These are phyloP conservation scores for Pontederia paniculata DNA, from an alignment of 176 grass and related monocot species.

Conservation along the genomic window DNA sequence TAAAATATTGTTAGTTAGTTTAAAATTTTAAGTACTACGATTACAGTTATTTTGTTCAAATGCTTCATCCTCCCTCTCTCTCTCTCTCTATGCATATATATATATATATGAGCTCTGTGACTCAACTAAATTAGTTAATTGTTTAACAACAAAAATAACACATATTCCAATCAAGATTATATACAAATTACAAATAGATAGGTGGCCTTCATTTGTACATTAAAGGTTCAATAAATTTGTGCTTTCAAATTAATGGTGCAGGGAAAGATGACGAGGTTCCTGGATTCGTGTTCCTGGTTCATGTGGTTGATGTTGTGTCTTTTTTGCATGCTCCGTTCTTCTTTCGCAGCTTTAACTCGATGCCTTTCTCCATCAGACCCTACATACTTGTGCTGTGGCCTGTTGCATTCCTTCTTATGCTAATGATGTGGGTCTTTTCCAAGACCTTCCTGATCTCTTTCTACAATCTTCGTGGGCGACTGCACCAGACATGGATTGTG, in stretches of 20 bases:
- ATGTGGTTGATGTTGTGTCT: conserved; percentile 67
- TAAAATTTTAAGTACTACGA: too few relatives aligned
- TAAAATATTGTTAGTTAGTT: too few relatives aligned
- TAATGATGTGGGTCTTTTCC: conserved; percentile 60
- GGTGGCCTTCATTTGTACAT: too few relatives aligned
- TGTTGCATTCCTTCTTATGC: conserved; percentile 35
- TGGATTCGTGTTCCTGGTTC: conserved; percentile 77
- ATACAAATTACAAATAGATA: too few relatives aligned
- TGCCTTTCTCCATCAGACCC: conserved; percentile 32
- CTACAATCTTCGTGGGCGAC: conserved; percentile 42
- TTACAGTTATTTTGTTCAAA: too few relatives aligned
- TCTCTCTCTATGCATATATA: too few relatives aligned
- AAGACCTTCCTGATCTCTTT: conserved; percentile 65
- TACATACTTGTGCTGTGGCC: conserved; percentile 47
- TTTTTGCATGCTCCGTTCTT: conserved; percentile 60
- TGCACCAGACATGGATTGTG: conserved; percentile 58
- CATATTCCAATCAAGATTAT: too few relatives aligned
- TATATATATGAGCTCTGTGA: too few relatives aligned
- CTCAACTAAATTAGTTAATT: too few relatives aligned
- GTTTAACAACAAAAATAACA: too few relatives aligned
- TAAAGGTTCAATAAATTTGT: too few relatives aligned
- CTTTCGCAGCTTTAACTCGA: conserved; percentile 27
- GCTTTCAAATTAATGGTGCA: not conserved
- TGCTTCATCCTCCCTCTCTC: too few relatives aligned
- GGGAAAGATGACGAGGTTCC: conserved; percentile 46